Evolutionary conservation across 352 stramenopile genomes (phyloP), one percentile per base, ranked within the genome.

Genomic region (Phytophthora meadii): DNA sequence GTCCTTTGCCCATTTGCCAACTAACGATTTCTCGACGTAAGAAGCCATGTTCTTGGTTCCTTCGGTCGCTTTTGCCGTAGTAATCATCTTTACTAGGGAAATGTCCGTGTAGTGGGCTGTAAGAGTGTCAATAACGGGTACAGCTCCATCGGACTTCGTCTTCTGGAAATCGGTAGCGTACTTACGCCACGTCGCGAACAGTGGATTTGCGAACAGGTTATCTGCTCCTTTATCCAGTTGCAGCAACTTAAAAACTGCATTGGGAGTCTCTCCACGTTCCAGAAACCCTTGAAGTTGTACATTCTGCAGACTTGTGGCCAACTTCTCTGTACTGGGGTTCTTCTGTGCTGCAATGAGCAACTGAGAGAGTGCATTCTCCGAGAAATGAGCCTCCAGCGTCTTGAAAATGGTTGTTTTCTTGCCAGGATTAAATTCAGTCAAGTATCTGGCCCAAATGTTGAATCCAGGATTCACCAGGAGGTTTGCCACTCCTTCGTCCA

Each of bases 361-460:
- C n/a, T 42, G 19, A 22, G 48, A 44, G 5, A 54, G 48, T 2
- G 8, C 27, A 8, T 7, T 1, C 14, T 59, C n/a, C 22, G 39
- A 25, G 6, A 34, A 32, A 32, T 45, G 48, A 5, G 17, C 6
- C 17, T 30, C n/a, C 3, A 58, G 37, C 6, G 37, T 40, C 8
- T 47, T 24, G 14, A 58, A 58, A 2, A 58, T n/a, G 1, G 36
- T 58, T 5, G 22, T 58, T 48, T 47, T 28, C 14, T 14, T 28
- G 14, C 51, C 37, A 4, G 51, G 51, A 40, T 53, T 61, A n/a
- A 62, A 64, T 1, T 56, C 34, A 12, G 49, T 14, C 10, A 28
- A 5, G 36, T 64, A 64, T n/a, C 39, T 54, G 56, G 27, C n/a
- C 56, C 56, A 64, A 27, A 64, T 22, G 24, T 24, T 42, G 3